Evolutionary conservation across 208 protist species (phyloP).

Genomic region (Tritrichomonas foetus): DNA sequence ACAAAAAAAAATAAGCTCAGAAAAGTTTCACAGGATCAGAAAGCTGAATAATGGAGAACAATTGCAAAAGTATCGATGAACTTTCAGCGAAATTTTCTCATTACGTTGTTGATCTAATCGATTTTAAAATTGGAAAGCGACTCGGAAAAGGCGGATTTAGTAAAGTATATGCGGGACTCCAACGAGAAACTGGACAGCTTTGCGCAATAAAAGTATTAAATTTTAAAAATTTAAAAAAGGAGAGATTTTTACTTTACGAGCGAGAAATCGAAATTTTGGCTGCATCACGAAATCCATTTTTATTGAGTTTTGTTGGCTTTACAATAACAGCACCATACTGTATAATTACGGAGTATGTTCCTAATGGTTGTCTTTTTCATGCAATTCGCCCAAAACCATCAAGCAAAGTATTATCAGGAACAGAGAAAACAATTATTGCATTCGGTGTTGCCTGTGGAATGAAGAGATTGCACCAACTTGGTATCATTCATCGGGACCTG

Average conservation of each 20-base stretch:
- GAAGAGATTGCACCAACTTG: conserved; percentile 55
- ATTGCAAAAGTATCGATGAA: not conserved
- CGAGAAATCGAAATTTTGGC: not conserved
- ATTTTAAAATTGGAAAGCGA: not conserved
- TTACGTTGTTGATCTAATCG: not conserved
- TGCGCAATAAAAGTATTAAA: not conserved
- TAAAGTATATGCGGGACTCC: not conserved
- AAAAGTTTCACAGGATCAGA: not conserved
- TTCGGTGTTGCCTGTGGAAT: conserved; percentile 52
- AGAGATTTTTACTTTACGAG: not conserved
- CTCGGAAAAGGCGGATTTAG: not conserved
- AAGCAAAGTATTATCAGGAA: not conserved
- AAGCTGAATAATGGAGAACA: not conserved
- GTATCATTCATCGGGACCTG: conserved; percentile 60
- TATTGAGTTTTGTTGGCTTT: not conserved
- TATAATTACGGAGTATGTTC: not conserved
- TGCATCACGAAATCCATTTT: not conserved
- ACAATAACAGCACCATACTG: not conserved
- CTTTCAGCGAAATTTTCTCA: not conserved
- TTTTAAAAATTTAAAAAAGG: not conserved
- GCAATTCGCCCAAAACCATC: not conserved
- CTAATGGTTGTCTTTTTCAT: not conserved
- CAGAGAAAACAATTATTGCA: conserved; percentile 42
- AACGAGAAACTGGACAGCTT: not conserved
- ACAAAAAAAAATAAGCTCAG: no score